These are phyloP conservation scores for Eimeria zaria DNA, from an alignment of 169 alveolate genomes.

Conservation along the genomic window DNA sequence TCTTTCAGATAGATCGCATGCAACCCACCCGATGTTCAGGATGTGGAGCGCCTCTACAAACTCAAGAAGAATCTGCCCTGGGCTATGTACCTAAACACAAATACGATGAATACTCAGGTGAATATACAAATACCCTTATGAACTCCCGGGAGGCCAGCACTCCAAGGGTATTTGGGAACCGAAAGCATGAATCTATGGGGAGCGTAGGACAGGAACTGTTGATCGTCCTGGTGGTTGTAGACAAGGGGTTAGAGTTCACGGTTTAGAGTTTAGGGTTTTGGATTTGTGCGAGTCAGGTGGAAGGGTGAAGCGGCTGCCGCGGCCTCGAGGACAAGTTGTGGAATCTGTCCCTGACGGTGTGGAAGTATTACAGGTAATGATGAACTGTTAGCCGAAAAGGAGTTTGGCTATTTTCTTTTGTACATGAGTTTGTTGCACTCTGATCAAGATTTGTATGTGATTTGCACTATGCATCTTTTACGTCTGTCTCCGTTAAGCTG, in stretches of 20 bases:
- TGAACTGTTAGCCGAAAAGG: not conserved
- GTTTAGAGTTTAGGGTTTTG: not conserved
- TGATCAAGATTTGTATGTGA: not conserved
- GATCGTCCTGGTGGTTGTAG: not conserved
- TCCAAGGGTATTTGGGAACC: not conserved
- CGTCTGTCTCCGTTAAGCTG: not conserved
- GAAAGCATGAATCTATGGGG: not conserved
- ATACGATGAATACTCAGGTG: slow-evolving; percentile 54
- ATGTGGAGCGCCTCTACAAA: slow-evolving; percentile 79
- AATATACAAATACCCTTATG: too few species aligned
- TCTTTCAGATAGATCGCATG: slow-evolving; percentile 39
- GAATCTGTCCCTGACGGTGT: slow-evolving; percentile 81
- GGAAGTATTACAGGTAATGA: slow-evolving; percentile 47
- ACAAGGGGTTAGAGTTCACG: not conserved
- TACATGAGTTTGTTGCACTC: not conserved
- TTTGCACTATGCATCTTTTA: not conserved
- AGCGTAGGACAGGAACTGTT: not conserved
- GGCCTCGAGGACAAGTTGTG: slow-evolving; percentile 55
- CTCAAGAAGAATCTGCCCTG: slow-evolving; percentile 2
- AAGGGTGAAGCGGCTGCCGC: slow-evolving; percentile 45
- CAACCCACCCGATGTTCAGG: slow-evolving; percentile 79
- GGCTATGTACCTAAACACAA: slow-evolving; percentile 66
- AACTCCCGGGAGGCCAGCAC: not conserved
- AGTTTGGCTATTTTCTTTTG: not conserved
- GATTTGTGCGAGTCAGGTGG: slow-evolving; percentile 49